Percentiles rank a stretch among this genome's conserved stretches.
Conservation (phyloP, 495 filamentous ascomycete species). For the Penicillium psychrofluorescens region DNA sequence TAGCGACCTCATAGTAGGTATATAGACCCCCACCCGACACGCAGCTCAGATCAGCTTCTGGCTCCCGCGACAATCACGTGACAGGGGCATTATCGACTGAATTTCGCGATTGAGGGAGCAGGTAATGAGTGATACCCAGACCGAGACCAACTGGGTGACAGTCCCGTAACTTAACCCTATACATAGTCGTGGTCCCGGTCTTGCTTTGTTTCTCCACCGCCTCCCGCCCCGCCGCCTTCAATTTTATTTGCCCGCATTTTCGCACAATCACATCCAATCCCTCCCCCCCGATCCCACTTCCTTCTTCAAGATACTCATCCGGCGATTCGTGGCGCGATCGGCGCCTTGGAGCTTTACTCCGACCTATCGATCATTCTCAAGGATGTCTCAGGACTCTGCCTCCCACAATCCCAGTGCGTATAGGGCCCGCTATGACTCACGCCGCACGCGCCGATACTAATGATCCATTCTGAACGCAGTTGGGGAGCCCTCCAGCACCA, state of each 20-base stretch:
- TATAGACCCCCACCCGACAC: neutral
- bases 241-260: constrained; percentile 29
- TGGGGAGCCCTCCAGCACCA: constrained; percentile 46
- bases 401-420: constrained; percentile 48
- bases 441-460: too few relatives aligned
- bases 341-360: constrained; percentile 42
- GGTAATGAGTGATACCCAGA: neutral
- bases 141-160: neutral
- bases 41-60: constrained; percentile 13
- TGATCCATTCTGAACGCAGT: constrained; percentile 18
- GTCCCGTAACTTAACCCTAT: too few relatives aligned
- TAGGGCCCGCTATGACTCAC: constrained; percentile 10
- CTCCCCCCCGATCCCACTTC: constrained; percentile 19
- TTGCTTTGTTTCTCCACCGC: constrained; percentile 15
- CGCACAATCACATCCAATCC: constrained; percentile 19
- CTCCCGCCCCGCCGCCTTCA: constrained; percentile 19
- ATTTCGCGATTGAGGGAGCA: neutral
- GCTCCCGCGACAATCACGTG: constrained; percentile 23
- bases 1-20: neutral
- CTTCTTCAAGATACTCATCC: constrained; percentile 42
- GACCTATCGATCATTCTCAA: constrained; percentile 40
- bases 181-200: neutral
- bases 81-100: constrained; percentile 2
- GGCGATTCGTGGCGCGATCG: constrained; percentile 42
- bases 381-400: constrained; percentile 54